Evolutionary conservation across 2,329 filamentous ascomycete genomes (phyloP).

Genomic region (Ophiostoma himal-ulmi): DNA sequence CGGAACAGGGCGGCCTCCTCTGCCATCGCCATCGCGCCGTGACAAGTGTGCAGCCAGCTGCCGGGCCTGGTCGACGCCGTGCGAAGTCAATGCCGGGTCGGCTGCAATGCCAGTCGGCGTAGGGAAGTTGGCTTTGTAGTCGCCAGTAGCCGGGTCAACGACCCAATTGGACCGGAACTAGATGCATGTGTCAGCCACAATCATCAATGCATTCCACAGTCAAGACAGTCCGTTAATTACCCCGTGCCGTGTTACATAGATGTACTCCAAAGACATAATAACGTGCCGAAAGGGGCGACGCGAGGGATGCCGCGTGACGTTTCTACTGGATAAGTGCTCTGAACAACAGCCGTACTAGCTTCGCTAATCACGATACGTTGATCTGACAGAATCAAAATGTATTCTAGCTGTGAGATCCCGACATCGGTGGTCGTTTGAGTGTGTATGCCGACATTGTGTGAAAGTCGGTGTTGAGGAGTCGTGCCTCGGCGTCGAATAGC

Average conservation of each 20-base stretch:
- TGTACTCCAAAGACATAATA: constrained; percentile 60
- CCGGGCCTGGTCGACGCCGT: constrained; percentile 76
- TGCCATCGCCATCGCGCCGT: not conserved
- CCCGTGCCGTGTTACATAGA: constrained; percentile 69
- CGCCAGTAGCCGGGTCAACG: constrained; percentile 73
- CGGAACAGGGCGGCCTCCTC: constrained; percentile 29
- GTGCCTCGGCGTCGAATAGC: not conserved
- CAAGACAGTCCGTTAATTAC: constrained; percentile 45
- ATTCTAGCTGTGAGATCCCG: not conserved
- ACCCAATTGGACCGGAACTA: constrained; percentile 89
- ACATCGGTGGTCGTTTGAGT: not conserved
- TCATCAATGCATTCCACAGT: not conserved
- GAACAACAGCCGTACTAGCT: not conserved
- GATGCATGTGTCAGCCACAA: not conserved
- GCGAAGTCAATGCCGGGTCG: constrained; percentile 79
- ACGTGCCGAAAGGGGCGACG: not conserved
- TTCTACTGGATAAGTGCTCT: not conserved
- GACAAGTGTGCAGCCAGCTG: constrained; percentile 66
- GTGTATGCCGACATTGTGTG: not conserved
- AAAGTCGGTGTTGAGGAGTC: not conserved
- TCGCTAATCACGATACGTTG: not conserved
- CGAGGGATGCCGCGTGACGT: not conserved
- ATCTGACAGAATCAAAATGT: not conserved
- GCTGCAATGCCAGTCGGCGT: constrained; percentile 84
- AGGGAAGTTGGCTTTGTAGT: constrained; percentile 65